Percentiles rank a stretch among this genome's conserved stretches.
Conservation (phyloP, 208 protist genomes). For the Porcisia hertigi region DNA sequence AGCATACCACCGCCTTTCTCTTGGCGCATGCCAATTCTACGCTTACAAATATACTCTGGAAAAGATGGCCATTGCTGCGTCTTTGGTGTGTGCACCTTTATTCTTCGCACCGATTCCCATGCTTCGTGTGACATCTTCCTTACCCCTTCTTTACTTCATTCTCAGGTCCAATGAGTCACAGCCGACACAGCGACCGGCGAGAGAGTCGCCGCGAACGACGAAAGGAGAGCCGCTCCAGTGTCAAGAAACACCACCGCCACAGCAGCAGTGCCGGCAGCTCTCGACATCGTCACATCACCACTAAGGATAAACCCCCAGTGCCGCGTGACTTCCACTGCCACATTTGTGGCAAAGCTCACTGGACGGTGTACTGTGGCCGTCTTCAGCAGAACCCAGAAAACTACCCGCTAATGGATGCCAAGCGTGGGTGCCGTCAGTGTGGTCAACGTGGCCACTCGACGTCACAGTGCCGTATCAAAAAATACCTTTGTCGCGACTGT, state of each 20-base stretch:
- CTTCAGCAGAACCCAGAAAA: slow-evolving; percentile 47
- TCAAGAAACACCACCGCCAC: slow-evolving; percentile 18
- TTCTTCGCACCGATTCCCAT: background rate
- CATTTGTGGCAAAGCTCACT: slow-evolving; percentile 82
- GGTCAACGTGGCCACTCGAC: slow-evolving; percentile 74
- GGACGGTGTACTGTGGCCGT: slow-evolving; percentile 74
- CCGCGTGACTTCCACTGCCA: slow-evolving; percentile 70
- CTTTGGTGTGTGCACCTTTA: slow-evolving; percentile 10
- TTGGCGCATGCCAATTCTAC: background rate
- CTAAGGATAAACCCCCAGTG: slow-evolving; percentile 23
- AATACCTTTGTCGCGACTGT: slow-evolving; percentile 76
- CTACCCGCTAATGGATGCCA: slow-evolving; percentile 61
- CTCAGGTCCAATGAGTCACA: slow-evolving; percentile 15
- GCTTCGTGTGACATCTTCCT: background rate
- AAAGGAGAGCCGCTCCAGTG: slow-evolving; percentile 15
- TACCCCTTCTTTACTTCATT: background rate
- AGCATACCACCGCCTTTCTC: slow-evolving; percentile 5
- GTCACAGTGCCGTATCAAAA: slow-evolving; percentile 56
- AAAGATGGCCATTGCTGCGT: background rate
- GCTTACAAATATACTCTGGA: no score
- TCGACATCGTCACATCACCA: background rate
- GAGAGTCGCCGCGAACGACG: slow-evolving; percentile 21
- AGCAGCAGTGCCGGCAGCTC: slow-evolving; percentile 3
- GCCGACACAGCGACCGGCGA: slow-evolving; percentile 9
- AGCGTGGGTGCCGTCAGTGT: slow-evolving; percentile 74